phyloP scores from a whole-genome alignment of 352 stramenopile genomes.

The Globisporangium cystogenes region DNA sequence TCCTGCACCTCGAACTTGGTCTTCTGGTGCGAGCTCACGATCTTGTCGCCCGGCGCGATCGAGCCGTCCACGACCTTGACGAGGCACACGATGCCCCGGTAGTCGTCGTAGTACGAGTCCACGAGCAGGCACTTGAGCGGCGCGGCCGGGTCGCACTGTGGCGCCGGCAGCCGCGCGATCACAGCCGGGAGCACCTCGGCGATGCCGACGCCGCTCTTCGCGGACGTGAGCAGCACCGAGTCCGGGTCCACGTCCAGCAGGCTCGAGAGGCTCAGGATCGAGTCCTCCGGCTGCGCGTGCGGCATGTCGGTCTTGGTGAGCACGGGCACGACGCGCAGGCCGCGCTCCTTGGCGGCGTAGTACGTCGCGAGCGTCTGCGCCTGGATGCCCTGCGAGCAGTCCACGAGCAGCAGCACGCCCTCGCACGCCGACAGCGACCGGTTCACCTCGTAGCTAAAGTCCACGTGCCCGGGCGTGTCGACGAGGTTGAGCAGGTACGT shows the following conservation, averaged over 20 bases:
- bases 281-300: constrained; percentile 91
- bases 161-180: constrained; percentile 66
- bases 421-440: constrained; percentile 95
- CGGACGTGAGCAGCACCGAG: constrained; percentile 93
- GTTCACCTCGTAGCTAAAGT: constrained; percentile 98
- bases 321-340: constrained; percentile 94
- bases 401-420: constrained; percentile 97
- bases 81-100: constrained; percentile 94
- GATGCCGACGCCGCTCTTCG: constrained; percentile 93
- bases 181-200: constrained; percentile 76
- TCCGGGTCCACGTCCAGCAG: constrained; percentile 92
- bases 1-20: constrained; percentile 95
- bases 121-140: constrained; percentile 93
- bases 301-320: constrained; percentile 99
- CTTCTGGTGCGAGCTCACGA: constrained; percentile 65
- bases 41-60: constrained; percentile 80
- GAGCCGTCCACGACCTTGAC: constrained; percentile 93
- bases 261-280: constrained; percentile 71
- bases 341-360: constrained; percentile 93
- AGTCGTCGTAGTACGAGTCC: constrained; percentile 97
- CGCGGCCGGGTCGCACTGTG: constrained; percentile 32
- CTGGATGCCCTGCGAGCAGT: constrained; percentile 97
- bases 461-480: constrained; percentile 96
- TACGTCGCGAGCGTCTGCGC: constrained; percentile 98
- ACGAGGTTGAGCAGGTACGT: constrained; percentile 97